Evolutionary conservation across 2,329 filamentous ascomycete species (phyloP).

Genomic region (Colletotrichum acutatum): DNA sequence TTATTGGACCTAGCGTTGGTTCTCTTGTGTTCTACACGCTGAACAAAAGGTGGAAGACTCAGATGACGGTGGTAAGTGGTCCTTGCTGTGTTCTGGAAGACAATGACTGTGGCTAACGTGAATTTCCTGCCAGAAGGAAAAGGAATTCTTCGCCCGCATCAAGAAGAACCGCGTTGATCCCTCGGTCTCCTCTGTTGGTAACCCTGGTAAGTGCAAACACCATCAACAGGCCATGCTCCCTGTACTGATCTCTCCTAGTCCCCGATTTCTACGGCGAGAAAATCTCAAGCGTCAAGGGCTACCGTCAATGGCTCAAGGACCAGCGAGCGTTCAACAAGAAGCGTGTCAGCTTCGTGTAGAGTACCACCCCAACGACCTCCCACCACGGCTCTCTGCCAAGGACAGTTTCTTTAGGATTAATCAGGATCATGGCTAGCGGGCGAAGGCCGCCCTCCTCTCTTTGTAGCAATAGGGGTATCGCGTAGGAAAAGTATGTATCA

Average conservation of each 20-base stretch:
- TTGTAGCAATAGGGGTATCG: slow-evolving; percentile 26
- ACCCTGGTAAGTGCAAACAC: slow-evolving; percentile 69
- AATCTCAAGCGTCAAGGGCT: slow-evolving; percentile 91
- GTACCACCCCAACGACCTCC: background rate
- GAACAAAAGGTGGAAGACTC: slow-evolving; percentile 75
- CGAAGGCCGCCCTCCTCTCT: slow-evolving; percentile 24
- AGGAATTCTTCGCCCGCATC: slow-evolving; percentile 90
- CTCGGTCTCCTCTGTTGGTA: slow-evolving; percentile 85
- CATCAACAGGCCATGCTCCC: background rate
- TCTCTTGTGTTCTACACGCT: slow-evolving; percentile 81
- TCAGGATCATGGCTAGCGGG: slow-evolving; percentile 31
- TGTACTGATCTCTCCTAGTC: slow-evolving; percentile 56
- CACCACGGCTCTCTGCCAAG: background rate
- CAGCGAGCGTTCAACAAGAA: slow-evolving; percentile 97
- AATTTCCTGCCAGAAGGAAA: slow-evolving; percentile 76
- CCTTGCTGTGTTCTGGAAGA: too few relatives aligned
- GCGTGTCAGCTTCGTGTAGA: slow-evolving; percentile 72
- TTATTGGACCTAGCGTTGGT: slow-evolving; percentile 85
- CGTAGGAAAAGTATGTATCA: slow-evolving; percentile 38
- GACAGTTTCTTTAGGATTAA: slow-evolving; percentile 23
- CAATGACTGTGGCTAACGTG: slow-evolving; percentile 3
- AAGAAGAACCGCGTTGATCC: slow-evolving; percentile 94
- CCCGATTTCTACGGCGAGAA: slow-evolving; percentile 99
- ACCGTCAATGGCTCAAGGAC: slow-evolving; percentile 96
- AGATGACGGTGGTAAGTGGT: slow-evolving; percentile 74